Evolutionary conservation across 2,329 filamentous ascomycete genomes (phyloP).

Genomic region (Calonectria henricotiae): DNA sequence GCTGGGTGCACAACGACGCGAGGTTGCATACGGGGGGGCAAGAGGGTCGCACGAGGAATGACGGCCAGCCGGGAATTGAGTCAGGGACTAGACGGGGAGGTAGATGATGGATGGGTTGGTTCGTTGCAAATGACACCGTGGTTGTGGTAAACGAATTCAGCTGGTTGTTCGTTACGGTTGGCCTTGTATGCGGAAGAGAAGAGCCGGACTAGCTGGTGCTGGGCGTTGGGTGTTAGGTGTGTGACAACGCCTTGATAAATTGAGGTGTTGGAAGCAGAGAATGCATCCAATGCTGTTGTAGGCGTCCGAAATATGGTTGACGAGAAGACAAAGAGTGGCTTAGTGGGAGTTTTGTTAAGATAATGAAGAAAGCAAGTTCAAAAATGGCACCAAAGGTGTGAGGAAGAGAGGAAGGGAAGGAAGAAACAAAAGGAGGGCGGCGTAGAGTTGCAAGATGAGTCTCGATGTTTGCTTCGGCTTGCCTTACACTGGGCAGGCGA

Average conservation of each 20-base stretch:
- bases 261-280: not conserved
- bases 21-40: slow-evolving; percentile 49
- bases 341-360: not conserved
- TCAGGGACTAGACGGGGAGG: slow-evolving; percentile 4
- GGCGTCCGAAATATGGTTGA: not conserved
- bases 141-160: not conserved
- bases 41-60: slow-evolving; percentile 34
- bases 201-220: not conserved
- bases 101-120: not conserved
- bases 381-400: slow-evolving; percentile 10
- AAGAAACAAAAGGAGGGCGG: slow-evolving; percentile 39
- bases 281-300: not conserved
- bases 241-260: slow-evolving; percentile 10
- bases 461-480: slow-evolving; percentile 52
- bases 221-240: slow-evolving; percentile 14
- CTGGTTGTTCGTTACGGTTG: not conserved
- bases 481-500: slow-evolving; percentile 53
- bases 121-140: slow-evolving; percentile 25
- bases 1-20: slow-evolving; percentile 51
- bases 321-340: not conserved
- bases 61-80: slow-evolving; percentile 40
- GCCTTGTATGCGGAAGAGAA: not conserved
- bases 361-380: slow-evolving; percentile 36
- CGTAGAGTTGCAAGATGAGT: slow-evolving; percentile 40
- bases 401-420: not conserved